These are phyloP conservation scores for Rhododendron ferrugineum DNA, from an alignment of 148 eudicot species.

Conservation along the genomic window DNA sequence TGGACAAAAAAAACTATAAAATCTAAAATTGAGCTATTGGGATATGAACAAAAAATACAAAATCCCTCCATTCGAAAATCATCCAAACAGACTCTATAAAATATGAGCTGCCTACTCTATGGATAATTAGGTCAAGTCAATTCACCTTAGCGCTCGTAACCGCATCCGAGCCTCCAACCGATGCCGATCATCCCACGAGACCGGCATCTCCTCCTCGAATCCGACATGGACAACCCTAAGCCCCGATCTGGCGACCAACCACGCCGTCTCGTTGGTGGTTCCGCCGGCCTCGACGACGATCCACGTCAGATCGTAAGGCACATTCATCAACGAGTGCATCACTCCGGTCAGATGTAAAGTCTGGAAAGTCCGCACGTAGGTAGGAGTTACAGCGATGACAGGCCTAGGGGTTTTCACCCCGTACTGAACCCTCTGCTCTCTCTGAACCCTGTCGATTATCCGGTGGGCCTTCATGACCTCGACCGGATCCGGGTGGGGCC, in stretches of 20 bases:
- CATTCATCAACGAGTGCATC: conserved; percentile 91
- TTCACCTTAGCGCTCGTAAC: conserved; percentile 59
- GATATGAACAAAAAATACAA: not conserved
- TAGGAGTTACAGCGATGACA: conserved; percentile 75
- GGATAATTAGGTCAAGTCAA: not conserved
- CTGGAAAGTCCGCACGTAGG: conserved; percentile 88
- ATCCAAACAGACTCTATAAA: not conserved
- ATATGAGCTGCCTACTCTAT: not conserved
- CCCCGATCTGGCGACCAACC: conserved; percentile 53
- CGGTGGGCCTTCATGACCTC: conserved; percentile 83
- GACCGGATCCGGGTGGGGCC: conserved; percentile 92
- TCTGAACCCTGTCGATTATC: conserved; percentile 79
- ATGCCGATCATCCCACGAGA: conserved; percentile 68
- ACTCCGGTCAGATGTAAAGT: conserved; percentile 78
- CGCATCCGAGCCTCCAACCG: conserved; percentile 74
- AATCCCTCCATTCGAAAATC: not conserved
- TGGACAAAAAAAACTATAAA: not conserved
- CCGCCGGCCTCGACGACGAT: conserved; percentile 95
- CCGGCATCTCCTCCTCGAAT: conserved; percentile 51
- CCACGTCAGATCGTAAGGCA: conserved; percentile 68
- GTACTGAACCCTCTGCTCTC: conserved; percentile 77
- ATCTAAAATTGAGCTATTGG: not conserved
- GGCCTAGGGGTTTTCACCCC: conserved; percentile 71
- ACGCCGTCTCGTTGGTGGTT: conserved; percentile 60
- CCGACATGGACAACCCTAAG: conserved; percentile 56